Base-by-base conservation (phyloP, 2,329 filamentous ascomycete species). In the Hirsutella rhossiliensis region DNA sequence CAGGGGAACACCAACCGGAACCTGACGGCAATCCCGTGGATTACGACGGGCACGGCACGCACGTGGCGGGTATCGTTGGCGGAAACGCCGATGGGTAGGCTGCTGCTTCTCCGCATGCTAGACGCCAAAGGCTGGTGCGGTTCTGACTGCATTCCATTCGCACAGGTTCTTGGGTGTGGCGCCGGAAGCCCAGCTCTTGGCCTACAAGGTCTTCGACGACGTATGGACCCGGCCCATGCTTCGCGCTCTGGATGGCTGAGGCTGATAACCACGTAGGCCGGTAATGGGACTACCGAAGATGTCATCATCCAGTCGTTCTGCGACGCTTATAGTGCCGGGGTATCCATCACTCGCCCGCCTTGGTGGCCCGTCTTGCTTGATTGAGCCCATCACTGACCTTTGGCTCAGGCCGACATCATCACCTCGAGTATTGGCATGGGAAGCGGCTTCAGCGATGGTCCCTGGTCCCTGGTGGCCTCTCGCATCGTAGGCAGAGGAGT, bases 401-500 rank as follows among this genome's bases (percentile, higher is more conserved):
- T 18, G 40, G 32, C 28, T 12, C 38, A 64, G 62, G 62, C 61
- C n/a, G 67, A 71, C 46, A 53, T 72, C 27, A 70, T 72, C 43
- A 65, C 64, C 5, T 58, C 62, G 17, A 67, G 62, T 43, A 61
- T 69, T 42, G 64, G 65, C 2, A 48, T 54, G 4, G 54, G 60
- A 1, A 56, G 59, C 38, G 69, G 69, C 17, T 67, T 64, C 50
- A 52, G 52, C 18, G 58, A 65, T 31, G 66, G 67, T 31, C 63
- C 65, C 8, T 69, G 62, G 67, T 65, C 66, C 2, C 50, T 63
- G 2, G 54, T 71, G 3, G 61, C 65, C 9, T 63, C 59, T 23
- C 59, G 64, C 5, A 57, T 71, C 34, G 66, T 68, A 7, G 52
- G 62, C 4, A 58, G 65, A 19, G 72, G 73, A 8, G 60, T 75